A percentile compares a stretch with the other conserved stretches of the same genome.
Evolutionary conservation across 768 basidiomycete genomes (phyloP).

Genomic region (Lepiota brunneoincarnata): DNA sequence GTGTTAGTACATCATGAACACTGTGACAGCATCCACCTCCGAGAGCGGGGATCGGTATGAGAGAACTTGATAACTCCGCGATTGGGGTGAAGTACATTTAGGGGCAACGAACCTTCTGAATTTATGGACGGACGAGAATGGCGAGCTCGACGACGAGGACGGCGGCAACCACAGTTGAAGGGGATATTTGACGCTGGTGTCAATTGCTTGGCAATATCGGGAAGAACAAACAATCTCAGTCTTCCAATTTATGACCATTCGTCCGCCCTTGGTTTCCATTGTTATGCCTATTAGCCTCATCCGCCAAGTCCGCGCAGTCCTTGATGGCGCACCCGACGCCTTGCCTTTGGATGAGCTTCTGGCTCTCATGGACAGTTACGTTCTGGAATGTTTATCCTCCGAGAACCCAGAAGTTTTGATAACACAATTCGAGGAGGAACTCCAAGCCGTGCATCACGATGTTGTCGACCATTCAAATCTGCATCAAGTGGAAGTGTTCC

Average conservation of each 20-base stretch:
- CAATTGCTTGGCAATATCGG: conserved; percentile 22
- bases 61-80: conserved; percentile 1
- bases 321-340: conserved; percentile 53
- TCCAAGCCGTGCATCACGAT: conserved; percentile 61
- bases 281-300: conserved; percentile 34
- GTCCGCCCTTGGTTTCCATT: conserved; percentile 19
- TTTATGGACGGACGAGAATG: conserved; percentile 27
- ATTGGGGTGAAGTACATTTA: conserved; percentile 1
- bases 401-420: conserved; percentile 42
- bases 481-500: conserved; percentile 62
- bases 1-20: conserved; percentile 27
- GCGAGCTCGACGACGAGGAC: conserved; percentile 34
- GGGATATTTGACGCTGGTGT: conserved; percentile 29
- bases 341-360: conserved; percentile 49
- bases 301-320: conserved; percentile 54
- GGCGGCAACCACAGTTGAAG: conserved; percentile 4
- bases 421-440: conserved; percentile 59
- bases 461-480: conserved; percentile 61
- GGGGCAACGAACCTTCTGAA: conserved; percentile 14
- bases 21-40: conserved; percentile 32
- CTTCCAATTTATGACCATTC: conserved; percentile 9
- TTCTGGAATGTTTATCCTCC: conserved; percentile 45
- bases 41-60: not conserved
- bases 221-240: conserved; percentile 16
- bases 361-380: conserved; percentile 51